Percentiles rank a stretch among this genome's conserved stretches.
These are phyloP conservation scores for Nemophila menziesii DNA, from an alignment of 257 asterid species.

Conservation along the genomic window DNA sequence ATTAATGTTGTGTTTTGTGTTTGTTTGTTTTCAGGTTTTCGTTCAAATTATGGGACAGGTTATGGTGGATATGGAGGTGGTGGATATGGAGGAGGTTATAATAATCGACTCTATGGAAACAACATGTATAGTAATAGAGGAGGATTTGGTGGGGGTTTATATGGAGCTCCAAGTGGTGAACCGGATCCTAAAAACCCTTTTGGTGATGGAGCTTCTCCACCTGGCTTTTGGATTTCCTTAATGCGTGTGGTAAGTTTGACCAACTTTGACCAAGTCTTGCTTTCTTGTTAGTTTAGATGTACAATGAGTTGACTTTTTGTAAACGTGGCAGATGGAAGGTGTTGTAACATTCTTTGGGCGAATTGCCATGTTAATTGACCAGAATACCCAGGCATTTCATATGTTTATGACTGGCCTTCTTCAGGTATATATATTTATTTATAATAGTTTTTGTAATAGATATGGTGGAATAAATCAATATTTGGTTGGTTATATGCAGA, in stretches of 20 bases:
- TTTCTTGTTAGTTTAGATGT: not conserved
- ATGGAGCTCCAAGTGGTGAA: slow-evolving; percentile 52
- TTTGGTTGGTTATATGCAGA: slow-evolving; percentile 31
- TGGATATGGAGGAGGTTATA: slow-evolving; percentile 83
- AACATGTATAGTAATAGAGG: slow-evolving; percentile 82
- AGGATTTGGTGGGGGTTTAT: slow-evolving; percentile 54
- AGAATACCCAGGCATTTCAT: slow-evolving; percentile 92
- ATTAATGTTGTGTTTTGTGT: not conserved
- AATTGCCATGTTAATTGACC: slow-evolving; percentile 74
- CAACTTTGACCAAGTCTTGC: not conserved
- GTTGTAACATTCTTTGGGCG: slow-evolving; percentile 85
- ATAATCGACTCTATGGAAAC: slow-evolving; percentile 70
- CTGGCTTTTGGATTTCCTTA: slow-evolving; percentile 76
- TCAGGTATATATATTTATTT: slow-evolving; percentile 39
- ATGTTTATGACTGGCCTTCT: slow-evolving; percentile 65
- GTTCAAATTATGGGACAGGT: slow-evolving; percentile 49
- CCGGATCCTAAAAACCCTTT: slow-evolving; percentile 93
- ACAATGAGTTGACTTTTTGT: no score
- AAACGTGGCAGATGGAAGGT: slow-evolving; percentile 71
- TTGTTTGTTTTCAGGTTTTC: slow-evolving; percentile 35
- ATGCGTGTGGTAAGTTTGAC: slow-evolving; percentile 79
- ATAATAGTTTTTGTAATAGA: no score
- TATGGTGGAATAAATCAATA: not conserved
- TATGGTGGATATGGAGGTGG: slow-evolving; percentile 71
- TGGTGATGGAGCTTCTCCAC: slow-evolving; percentile 86